Conservation (phyloP, 257 asterid species). For the Lavandula angustifolia region DNA sequence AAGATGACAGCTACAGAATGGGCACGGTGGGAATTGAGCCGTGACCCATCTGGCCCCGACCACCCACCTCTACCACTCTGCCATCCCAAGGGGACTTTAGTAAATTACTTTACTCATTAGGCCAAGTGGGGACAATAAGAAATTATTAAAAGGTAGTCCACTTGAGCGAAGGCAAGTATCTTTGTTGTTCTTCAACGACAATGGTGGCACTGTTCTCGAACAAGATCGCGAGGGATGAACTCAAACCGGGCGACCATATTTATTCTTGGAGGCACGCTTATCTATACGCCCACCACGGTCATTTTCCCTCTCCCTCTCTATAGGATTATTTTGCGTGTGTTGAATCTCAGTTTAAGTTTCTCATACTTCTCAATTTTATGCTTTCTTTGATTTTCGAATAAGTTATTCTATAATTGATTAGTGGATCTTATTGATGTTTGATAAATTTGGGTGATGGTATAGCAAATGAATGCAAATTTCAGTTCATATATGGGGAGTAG, state of each 20-base stretch:
- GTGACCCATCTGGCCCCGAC: no score
- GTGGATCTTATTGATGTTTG: conserved; percentile 2
- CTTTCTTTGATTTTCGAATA: background rate
- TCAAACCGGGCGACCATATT: conserved; percentile 82
- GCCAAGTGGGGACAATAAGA: no score
- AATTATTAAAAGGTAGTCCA: no score
- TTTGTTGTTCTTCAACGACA: no score
- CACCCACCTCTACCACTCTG: no score
- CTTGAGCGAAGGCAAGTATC: no score
- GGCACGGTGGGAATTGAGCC: no score
- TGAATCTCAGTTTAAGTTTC: no score
- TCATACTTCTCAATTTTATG: conserved; percentile 15
- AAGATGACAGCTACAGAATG: no score
- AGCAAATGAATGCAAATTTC: background rate
- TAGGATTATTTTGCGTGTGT: no score
- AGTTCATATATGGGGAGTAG: background rate
- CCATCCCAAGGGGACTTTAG: no score
- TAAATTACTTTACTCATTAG: no score
- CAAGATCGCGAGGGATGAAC: conserved; percentile 54
- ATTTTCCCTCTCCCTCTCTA: background rate
- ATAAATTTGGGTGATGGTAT: conserved; percentile 3
- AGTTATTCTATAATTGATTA: conserved; percentile 1
- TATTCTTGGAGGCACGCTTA: conserved; percentile 83
- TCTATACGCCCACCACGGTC: conserved; percentile 87
- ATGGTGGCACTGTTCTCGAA: conserved; percentile 75